Evolutionary conservation across 495 filamentous ascomycete species (phyloP).

Genomic region (Neurospora sp.): DNA sequence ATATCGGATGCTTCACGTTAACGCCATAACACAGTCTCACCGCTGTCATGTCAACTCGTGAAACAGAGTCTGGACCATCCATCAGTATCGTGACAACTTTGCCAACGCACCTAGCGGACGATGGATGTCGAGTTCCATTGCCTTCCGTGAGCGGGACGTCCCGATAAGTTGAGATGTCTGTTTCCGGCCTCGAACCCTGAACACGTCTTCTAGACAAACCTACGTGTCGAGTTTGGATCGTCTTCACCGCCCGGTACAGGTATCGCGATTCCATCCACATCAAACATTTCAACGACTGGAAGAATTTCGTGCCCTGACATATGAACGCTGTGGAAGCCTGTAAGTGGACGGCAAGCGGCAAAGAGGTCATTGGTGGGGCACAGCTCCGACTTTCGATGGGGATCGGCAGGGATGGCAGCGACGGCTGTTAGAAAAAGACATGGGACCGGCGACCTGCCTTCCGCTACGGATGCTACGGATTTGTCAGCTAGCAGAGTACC

Average conservation of each 20-base stretch:
- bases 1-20: not conserved
- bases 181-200: not conserved
- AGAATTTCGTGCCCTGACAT: not conserved
- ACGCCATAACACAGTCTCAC: not conserved
- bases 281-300: not conserved
- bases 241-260: not conserved
- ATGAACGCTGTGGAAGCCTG: not conserved
- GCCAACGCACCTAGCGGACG: not conserved
- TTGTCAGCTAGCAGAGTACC: not conserved
- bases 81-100: not conserved
- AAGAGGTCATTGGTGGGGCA: not conserved
- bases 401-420: not conserved
- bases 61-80: not conserved
- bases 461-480: not conserved
- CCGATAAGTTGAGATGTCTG: not conserved
- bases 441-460: not conserved
- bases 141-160: not conserved
- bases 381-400: constrained; percentile 3
- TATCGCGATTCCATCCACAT: not conserved
- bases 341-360: not conserved
- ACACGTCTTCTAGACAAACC: not conserved
- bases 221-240: not conserved
- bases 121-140: not conserved
- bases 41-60: not conserved
- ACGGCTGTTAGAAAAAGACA: not conserved